A percentile compares a stretch with the other conserved stretches of the same genome.
phyloP scores from a whole-genome alignment of 2,329 filamentous ascomycete genomes.

The Xylariaceae sp. region DNA sequence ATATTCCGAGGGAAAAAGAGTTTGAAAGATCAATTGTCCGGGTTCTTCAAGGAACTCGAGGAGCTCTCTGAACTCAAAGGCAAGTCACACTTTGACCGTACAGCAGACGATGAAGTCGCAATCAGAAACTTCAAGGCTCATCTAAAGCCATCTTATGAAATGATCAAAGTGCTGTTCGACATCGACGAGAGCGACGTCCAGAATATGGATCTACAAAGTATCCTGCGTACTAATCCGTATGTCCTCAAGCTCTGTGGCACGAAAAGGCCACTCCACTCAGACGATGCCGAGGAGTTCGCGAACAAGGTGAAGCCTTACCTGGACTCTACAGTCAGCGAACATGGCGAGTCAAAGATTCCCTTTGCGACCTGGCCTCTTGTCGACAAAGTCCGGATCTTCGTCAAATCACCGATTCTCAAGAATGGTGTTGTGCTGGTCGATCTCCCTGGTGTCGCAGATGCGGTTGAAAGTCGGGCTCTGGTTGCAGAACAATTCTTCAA shows the following conservation, averaged over 20 bases:
- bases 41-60: conserved; percentile 19
- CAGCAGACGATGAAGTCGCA: conserved; percentile 13
- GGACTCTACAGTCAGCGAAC: conserved; percentile 18
- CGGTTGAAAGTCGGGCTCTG: conserved; percentile 21
- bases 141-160: conserved; percentile 15
- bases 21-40: conserved; percentile 14
- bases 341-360: conserved; percentile 8
- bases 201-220: neutral
- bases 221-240: conserved; percentile 17
- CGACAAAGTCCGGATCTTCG: conserved; percentile 39
- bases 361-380: conserved; percentile 39
- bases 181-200: conserved; percentile 9
- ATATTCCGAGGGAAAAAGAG: conserved; percentile 16
- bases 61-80: neutral
- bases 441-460: conserved; percentile 51
- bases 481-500: conserved; percentile 22
- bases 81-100: neutral
- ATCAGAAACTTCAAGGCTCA: conserved; percentile 3
- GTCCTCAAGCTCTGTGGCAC: conserved; percentile 3
- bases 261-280: conserved; percentile 7
- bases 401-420: conserved; percentile 43
- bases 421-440: conserved; percentile 52
- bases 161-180: conserved; percentile 24
- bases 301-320: conserved; percentile 26
- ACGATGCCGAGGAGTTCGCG: conserved; percentile 7